Evolutionary conservation across 1,139 yeast genomes (phyloP), one percentile per base, ranked within the genome.

Genomic region (Spathaspora sp.): DNA sequence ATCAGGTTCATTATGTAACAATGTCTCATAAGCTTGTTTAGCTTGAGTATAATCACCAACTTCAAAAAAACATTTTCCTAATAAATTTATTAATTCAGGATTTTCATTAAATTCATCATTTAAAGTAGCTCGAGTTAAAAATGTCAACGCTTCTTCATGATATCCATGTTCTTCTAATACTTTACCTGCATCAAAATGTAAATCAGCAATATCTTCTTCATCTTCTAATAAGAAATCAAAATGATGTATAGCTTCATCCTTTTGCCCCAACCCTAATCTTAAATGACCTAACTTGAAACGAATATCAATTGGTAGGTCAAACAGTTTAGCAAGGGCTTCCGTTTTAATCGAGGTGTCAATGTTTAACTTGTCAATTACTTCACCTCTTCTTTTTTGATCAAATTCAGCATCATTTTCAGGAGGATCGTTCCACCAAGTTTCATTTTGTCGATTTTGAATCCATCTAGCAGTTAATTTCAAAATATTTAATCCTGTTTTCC

Each of bases 61-160:
- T 58, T 87, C 96, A 54, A 84, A 76, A 52, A 80, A 81, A 64
- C 98, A 91, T 57, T 81, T 84, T 3, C 91, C 97, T 51, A 90
- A 72, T 1, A 89, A 78, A 20, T 72, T 69, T 18, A 79, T 79
- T 37, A 88, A 65, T 25, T 84, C 84, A 2, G 78, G 57, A 8
- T 78, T 71, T 3, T 57, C 61, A 47, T 72, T 25, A 40, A 45
- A 51, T 11, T 53, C 56, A 9, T 54, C 58, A 26, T 75, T 63
- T 33, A 74, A 64, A 5, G 81, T 64, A 11, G 88, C 70, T 17
- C 82, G 82, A 0, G 73, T 60, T 47, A 86, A 80, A 53, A 81
- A 84, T 36, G 76, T 78, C 26, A 89, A 70, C 0, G 98, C 97
- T 43, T 86, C 91, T 29, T 78, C 78, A 57, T 78, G 86, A 43